These are phyloP conservation scores for Metschnikowia noctiluminum DNA, from an alignment of 805 yeast genomes.

Conservation along the genomic window DNA sequence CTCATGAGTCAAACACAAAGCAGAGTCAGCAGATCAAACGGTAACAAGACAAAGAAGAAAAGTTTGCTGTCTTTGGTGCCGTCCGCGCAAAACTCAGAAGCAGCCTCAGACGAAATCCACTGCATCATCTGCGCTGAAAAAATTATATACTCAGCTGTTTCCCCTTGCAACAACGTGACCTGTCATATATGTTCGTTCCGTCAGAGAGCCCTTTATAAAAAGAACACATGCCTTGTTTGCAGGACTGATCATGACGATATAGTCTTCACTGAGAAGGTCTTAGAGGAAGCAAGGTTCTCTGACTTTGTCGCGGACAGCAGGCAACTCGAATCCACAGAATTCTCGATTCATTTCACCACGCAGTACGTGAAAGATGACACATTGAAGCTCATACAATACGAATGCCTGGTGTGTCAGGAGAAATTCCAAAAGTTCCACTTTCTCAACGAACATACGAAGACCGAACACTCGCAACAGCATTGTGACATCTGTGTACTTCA, in stretches of 20 bases:
- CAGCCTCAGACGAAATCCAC: slow-evolving; percentile 36
- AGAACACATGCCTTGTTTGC: slow-evolving; percentile 77
- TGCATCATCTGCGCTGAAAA: slow-evolving; percentile 86
- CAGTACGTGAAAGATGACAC: slow-evolving; percentile 46
- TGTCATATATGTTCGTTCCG: slow-evolving; percentile 83
- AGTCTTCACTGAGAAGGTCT: slow-evolving; percentile 51
- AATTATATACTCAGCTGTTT: slow-evolving; percentile 59
- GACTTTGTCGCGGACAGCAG: slow-evolving; percentile 35
- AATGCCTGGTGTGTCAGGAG: slow-evolving; percentile 52
- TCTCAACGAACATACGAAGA: slow-evolving; percentile 61
- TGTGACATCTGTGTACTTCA: slow-evolving; percentile 78
- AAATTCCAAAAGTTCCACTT: slow-evolving; percentile 50
- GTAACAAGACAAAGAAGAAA: background rate
- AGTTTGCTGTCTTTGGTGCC: background rate
- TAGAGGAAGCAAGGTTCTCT: slow-evolving; percentile 28
- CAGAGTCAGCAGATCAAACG: slow-evolving; percentile 4
- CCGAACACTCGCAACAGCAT: slow-evolving; percentile 57
- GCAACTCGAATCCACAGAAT: slow-evolving; percentile 38
- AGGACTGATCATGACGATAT: slow-evolving; percentile 62
- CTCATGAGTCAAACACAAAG: slow-evolving; percentile 1
- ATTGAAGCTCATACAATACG: slow-evolving; percentile 47
- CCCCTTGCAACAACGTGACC: slow-evolving; percentile 81
- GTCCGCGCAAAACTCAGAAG: background rate
- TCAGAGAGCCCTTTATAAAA: slow-evolving; percentile 75
- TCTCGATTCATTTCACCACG: slow-evolving; percentile 60